Evolutionary conservation across 495 filamentous ascomycete genomes (phyloP).

Genomic region (Articulospora tetracladia): DNA sequence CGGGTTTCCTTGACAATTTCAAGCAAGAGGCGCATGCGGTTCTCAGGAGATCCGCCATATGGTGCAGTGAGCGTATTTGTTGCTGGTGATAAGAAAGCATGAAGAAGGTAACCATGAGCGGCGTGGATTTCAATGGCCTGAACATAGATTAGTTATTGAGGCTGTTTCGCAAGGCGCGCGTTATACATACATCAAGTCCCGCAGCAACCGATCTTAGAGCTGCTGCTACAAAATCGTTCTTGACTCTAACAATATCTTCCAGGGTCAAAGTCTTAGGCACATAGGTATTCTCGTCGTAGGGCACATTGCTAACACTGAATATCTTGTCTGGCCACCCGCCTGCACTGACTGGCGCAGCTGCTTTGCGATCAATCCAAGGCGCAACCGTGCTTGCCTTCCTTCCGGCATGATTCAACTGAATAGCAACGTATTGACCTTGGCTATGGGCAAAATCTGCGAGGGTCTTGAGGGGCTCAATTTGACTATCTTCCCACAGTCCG

Average conservation of each 20-base stretch:
- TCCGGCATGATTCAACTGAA: conserved; percentile 73
- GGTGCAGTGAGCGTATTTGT: conserved; percentile 55
- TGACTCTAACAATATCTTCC: conserved; percentile 53
- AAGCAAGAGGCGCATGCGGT: conserved; percentile 51
- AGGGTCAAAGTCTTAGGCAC: conserved; percentile 52
- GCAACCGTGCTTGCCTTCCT: conserved; percentile 65
- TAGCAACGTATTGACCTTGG: conserved; percentile 62
- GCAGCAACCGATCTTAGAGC: conserved; percentile 50
- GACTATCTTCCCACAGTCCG: conserved; percentile 71
- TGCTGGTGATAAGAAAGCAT: conserved; percentile 47
- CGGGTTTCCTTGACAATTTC: conserved; percentile 53
- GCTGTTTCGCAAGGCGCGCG: no score
- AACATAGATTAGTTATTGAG: neutral
- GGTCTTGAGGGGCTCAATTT: conserved; percentile 56
- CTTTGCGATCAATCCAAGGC: conserved; percentile 53
- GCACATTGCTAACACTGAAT: conserved; percentile 33
- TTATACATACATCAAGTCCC: conserved; percentile 39
- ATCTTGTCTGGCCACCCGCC: conserved; percentile 59
- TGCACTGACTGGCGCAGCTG: conserved; percentile 42
- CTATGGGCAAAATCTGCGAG: conserved; percentile 66
- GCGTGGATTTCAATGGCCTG: conserved; percentile 35
- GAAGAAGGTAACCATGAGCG: conserved; percentile 48
- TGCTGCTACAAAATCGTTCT: conserved; percentile 48
- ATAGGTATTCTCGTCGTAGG: conserved; percentile 46
- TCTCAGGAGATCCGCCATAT: conserved; percentile 60